Evolutionary conservation across 441 rosid species (phyloP).

Genomic region (Bocquillonia castaneifolia): DNA sequence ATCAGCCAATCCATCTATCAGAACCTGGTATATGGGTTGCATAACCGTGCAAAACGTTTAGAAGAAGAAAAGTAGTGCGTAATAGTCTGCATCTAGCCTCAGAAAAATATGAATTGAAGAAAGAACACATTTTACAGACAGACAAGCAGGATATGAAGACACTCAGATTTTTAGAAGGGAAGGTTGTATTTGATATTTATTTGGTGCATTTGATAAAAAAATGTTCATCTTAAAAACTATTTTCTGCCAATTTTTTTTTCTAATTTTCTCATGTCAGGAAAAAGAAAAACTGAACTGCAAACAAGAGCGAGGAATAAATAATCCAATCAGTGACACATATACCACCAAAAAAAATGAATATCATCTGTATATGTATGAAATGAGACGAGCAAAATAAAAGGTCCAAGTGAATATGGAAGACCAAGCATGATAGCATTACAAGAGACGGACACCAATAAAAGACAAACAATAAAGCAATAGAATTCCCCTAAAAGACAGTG

Average conservation of each 20-base stretch:
- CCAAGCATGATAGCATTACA: not conserved
- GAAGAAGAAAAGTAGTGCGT: not conserved
- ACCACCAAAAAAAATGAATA: not conserved
- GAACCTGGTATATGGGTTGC: conserved; percentile 45
- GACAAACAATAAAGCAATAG: not conserved
- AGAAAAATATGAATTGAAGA: not conserved
- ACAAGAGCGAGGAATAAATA: not conserved
- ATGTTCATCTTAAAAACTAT: too few species aligned
- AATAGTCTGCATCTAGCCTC: not conserved
- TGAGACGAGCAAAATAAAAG: not conserved
- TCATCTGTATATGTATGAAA: not conserved
- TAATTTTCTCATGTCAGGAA: not conserved
- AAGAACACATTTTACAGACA: not conserved
- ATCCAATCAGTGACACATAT: not conserved
- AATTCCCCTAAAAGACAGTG: not conserved
- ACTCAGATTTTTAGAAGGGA: not conserved
- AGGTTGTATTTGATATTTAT: too few species aligned
- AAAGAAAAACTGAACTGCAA: not conserved
- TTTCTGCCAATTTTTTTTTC: not conserved
- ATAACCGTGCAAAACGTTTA: conserved; percentile 17
- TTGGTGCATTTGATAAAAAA: too few species aligned
- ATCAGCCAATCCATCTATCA: conserved; percentile 74
- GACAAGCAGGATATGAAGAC: not conserved
- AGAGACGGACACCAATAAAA: not conserved
- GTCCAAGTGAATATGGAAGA: not conserved